A percentile compares a stretch with the other conserved stretches of the same genome.
Evolutionary conservation across 1,139 yeast genomes (phyloP).

Genomic region (Suhomyces guaymorum): DNA sequence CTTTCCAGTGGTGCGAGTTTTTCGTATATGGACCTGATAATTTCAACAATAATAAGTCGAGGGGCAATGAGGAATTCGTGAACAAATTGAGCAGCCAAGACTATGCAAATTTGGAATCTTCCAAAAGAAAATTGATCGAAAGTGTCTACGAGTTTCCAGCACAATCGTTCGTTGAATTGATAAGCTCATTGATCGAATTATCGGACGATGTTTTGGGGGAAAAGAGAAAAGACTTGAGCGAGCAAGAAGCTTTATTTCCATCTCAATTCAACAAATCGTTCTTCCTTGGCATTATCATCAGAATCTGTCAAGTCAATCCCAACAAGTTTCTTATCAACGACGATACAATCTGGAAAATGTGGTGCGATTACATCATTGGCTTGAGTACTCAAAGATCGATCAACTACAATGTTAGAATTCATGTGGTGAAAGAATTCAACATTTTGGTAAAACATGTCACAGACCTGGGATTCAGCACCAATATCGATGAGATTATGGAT

Average conservation of each 20-base stretch:
- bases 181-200: constrained; percentile 46
- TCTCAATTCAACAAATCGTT: constrained; percentile 48
- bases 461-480: constrained; percentile 41
- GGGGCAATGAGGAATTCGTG: constrained; percentile 24
- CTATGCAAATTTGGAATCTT: constrained; percentile 50
- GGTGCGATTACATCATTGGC: constrained; percentile 46
- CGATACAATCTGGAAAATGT: constrained; percentile 46
- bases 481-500: constrained; percentile 19
- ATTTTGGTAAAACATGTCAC: constrained; percentile 50
- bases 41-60: constrained; percentile 13
- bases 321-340: constrained; percentile 45
- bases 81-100: constrained; percentile 46
- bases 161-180: constrained; percentile 48
- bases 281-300: constrained; percentile 40
- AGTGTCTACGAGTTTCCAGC: constrained; percentile 57
- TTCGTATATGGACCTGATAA: constrained; percentile 63
- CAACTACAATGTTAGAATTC: constrained; percentile 45
- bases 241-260: constrained; percentile 13
- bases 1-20: constrained; percentile 76
- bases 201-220: constrained; percentile 29
- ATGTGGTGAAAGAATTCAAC: constrained; percentile 51
- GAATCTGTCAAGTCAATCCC: constrained; percentile 52
- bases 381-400: constrained; percentile 39
- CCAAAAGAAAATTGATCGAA: constrained; percentile 61
- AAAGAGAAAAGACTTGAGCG: neutral